Evolutionary conservation across 2,329 filamentous ascomycete genomes (phyloP).

Genomic region (Xylaria sp.): DNA sequence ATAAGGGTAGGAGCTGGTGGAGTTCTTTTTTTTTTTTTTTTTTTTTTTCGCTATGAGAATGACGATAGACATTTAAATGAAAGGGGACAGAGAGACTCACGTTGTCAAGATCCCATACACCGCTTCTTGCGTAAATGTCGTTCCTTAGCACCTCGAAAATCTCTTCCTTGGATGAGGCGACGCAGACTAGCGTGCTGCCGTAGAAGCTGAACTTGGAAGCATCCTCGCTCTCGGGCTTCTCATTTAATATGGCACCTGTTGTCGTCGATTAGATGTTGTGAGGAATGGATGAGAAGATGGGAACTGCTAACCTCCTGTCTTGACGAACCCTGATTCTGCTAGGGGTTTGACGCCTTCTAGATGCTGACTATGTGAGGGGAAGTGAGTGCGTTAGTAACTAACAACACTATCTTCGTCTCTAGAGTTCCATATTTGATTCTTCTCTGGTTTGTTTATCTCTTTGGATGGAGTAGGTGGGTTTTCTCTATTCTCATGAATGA

Average conservation of each 20-base stretch:
- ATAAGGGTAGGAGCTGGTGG: background rate
- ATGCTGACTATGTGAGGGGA: conserved; percentile 55
- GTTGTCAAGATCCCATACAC: conserved; percentile 84
- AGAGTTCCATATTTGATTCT: background rate
- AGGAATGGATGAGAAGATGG: background rate
- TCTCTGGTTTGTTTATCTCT: background rate
- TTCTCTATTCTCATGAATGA: background rate
- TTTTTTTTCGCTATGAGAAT: background rate
- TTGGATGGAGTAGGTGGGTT: background rate
- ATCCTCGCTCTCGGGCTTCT: conserved; percentile 70
- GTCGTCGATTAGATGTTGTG: background rate
- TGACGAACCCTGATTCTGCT: conserved; percentile 65
- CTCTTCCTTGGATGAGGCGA: conserved; percentile 75
- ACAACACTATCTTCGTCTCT: background rate
- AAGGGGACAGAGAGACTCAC: conserved; percentile 51
- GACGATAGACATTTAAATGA: conserved; percentile 16
- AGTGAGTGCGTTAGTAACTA: conserved; percentile 12
- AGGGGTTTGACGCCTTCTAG: conserved; percentile 64
- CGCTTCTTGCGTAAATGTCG: conserved; percentile 76
- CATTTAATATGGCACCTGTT: conserved; percentile 71
- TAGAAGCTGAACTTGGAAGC: conserved; percentile 71
- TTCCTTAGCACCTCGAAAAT: conserved; percentile 71
- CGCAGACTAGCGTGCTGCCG: conserved; percentile 75
- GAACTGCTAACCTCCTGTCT: conserved; percentile 68
- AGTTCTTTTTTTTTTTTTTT: background rate